phyloP scores from a whole-genome alignment of 192 early-diverging fungal genomes.

The Globomyces pollinis-pini region DNA sequence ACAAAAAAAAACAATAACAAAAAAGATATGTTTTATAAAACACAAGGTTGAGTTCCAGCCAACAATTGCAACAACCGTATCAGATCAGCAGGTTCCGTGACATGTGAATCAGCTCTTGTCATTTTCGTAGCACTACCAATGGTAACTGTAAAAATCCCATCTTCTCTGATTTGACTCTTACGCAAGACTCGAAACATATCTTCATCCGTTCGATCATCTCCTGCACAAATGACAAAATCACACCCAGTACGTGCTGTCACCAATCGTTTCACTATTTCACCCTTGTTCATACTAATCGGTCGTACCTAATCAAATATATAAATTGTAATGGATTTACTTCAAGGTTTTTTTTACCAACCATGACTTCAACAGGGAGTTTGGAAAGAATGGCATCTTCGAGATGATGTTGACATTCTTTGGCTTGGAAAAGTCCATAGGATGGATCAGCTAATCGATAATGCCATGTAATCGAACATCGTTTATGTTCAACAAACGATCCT shows the following conservation, averaged over 20 bases:
- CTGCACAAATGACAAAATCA: constrained; percentile 93
- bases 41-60: background rate
- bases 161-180: constrained; percentile 18
- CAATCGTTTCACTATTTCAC: constrained; percentile 90
- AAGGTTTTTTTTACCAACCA: constrained; percentile 94
- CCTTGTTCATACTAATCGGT: constrained; percentile 91
- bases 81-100: constrained; percentile 57
- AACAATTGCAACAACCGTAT: constrained; percentile 26
- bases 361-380: constrained; percentile 89
- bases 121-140: constrained; percentile 83
- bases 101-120: constrained; percentile 80
- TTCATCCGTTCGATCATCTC: constrained; percentile 96
- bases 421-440: constrained; percentile 88
- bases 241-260: constrained; percentile 48
- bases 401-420: constrained; percentile 96
- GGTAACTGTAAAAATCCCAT: constrained; percentile 56
- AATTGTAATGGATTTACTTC: constrained; percentile 41
- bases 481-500: constrained; percentile 89
- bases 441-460: constrained; percentile 94
- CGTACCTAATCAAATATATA: too few relatives aligned
- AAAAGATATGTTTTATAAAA: background rate
- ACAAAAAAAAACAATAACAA: too few relatives aligned
- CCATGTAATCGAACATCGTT: constrained; percentile 90
- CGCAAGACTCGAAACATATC: constrained; percentile 86
- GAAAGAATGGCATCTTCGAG: constrained; percentile 83